A percentile compares a stretch with the other conserved stretches of the same genome.
Conservation (phyloP, 257 asterid genomes). For the Capsicum rhomboideum region DNA sequence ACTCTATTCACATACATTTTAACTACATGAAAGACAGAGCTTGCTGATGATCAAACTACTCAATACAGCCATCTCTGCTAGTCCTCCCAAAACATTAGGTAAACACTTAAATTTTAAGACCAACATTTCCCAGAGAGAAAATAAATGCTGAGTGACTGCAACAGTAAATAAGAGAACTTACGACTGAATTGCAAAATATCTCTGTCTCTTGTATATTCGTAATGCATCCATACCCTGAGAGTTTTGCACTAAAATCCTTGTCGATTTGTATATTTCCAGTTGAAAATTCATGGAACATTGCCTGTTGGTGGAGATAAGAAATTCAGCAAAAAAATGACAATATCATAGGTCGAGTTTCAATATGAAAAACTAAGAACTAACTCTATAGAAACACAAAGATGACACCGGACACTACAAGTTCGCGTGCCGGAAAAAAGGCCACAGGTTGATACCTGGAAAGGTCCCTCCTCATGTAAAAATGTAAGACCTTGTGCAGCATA, state of each 20-base stretch:
- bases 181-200: conserved; percentile 49
- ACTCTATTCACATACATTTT: neutral
- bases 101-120: neutral
- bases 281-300: conserved; percentile 92
- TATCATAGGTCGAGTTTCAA: neutral
- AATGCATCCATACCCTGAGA: conserved; percentile 92
- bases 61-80: neutral
- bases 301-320: conserved; percentile 32
- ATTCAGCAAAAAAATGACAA: neutral
- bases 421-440: neutral
- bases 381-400: neutral
- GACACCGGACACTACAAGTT: neutral
- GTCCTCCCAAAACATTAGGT: neutral
- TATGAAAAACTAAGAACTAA: neutral
- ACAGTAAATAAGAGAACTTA: conserved; percentile 18
- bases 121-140: neutral
- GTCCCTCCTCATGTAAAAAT: conserved; percentile 93
- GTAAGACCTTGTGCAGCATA: conserved; percentile 94
- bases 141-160: neutral
- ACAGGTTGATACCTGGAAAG: conserved; percentile 62
- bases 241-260: conserved; percentile 90
- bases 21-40: neutral
- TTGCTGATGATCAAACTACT: neutral
- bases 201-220: conserved; percentile 71
- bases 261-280: conserved; percentile 88